phyloP scores from a whole-genome alignment of 1,284 basidiomycete species.

The Naganishia liquefaciens region DNA sequence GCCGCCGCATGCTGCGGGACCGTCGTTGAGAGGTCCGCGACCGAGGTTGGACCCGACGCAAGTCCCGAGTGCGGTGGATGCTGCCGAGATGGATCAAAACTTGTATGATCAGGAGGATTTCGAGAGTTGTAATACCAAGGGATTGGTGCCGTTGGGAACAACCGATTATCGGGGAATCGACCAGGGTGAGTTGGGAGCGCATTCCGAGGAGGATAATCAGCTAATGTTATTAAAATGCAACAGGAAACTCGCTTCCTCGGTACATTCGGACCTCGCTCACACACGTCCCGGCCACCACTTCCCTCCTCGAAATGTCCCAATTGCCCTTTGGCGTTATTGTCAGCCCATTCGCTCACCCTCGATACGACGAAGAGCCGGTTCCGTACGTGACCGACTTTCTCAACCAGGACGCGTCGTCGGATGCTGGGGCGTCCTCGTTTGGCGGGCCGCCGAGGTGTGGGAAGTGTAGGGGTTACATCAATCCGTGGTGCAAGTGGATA shows the following conservation, averaged over 20 bases:
- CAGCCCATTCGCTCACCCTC: conserved; percentile 85
- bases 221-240: background rate
- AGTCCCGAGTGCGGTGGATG: conserved; percentile 85
- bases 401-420: conserved; percentile 45
- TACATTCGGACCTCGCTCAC: conserved; percentile 69
- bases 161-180: conserved; percentile 88
- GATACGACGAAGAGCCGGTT: conserved; percentile 76
- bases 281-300: conserved; percentile 74
- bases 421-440: conserved; percentile 56
- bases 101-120: conserved; percentile 78
- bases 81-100: conserved; percentile 78
- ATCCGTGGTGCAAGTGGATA: conserved; percentile 88
- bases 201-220: background rate
- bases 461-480: conserved; percentile 87
- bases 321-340: conserved; percentile 83
- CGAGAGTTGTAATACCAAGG: conserved; percentile 70
- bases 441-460: conserved; percentile 82
- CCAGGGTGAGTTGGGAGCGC: conserved; percentile 65
- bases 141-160: conserved; percentile 76
- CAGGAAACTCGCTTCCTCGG: conserved; percentile 70
- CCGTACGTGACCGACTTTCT: conserved; percentile 65
- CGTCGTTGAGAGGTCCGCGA: conserved; percentile 65
- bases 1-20: conserved; percentile 77
- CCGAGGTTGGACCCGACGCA: conserved; percentile 85
- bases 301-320: conserved; percentile 76